Evolutionary conservation across 768 basidiomycete species (phyloP).

Genomic region (Clavulina sp.): DNA sequence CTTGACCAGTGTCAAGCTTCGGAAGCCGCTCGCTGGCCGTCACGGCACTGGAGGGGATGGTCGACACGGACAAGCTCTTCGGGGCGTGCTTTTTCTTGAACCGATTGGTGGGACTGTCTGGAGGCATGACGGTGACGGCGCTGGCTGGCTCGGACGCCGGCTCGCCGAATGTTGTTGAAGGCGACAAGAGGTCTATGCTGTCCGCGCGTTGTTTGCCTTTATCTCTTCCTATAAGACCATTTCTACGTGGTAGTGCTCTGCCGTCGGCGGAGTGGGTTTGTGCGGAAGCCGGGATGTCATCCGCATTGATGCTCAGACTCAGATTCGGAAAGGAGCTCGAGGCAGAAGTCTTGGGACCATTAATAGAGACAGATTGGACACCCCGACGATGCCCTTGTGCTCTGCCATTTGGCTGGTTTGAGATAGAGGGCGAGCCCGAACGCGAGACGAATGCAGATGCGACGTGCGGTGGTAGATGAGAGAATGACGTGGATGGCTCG

Average conservation of each 20-base stretch:
- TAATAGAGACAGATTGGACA: not conserved
- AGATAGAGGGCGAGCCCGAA: not conserved
- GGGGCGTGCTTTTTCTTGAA: too few relatives aligned
- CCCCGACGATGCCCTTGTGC: not conserved
- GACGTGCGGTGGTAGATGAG: not conserved
- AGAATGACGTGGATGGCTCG: not conserved
- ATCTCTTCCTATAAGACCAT: not conserved
- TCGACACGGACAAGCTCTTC: too few relatives aligned
- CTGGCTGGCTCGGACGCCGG: too few relatives aligned
- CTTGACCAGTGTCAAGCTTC: not conserved
- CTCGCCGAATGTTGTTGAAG: too few relatives aligned
- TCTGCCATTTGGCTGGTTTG: not conserved
- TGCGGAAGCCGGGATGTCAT: not conserved
- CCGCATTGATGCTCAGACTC: not conserved
- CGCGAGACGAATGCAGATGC: not conserved
- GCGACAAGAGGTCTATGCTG: too few relatives aligned
- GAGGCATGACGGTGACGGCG: too few relatives aligned
- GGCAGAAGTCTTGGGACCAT: not conserved
- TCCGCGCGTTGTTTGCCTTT: not conserved
- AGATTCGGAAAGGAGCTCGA: not conserved
- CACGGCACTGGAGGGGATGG: not conserved
- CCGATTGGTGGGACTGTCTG: too few relatives aligned
- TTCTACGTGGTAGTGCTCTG: too few relatives aligned
- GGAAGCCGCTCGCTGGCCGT: not conserved
- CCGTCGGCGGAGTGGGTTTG: too few relatives aligned